Conservation (phyloP, 768 basidiomycete species). For the Cystobasidiopsis lactophilus region DNA sequence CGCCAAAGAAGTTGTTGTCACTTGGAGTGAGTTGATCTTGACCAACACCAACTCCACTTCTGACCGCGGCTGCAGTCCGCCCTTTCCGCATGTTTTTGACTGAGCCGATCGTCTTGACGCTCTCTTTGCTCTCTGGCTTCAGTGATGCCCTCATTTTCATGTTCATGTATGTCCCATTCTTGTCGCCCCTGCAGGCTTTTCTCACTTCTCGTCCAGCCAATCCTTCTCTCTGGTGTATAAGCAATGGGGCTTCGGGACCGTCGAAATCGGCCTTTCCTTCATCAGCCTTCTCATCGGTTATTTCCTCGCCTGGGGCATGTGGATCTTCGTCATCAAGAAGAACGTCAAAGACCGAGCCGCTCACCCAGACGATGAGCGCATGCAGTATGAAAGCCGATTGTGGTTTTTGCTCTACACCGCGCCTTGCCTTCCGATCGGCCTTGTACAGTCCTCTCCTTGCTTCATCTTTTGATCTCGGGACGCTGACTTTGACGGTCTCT, state of each 20-base stretch:
- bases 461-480: no score
- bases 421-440: no score
- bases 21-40: not conserved
- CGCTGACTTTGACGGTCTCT: no score
- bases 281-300: slow-evolving; percentile 22
- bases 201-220: slow-evolving; percentile 23
- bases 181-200: slow-evolving; percentile 22
- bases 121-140: slow-evolving; percentile 23
- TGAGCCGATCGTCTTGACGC: slow-evolving; percentile 22
- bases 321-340: no score
- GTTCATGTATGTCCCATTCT: slow-evolving; percentile 21
- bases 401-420: no score
- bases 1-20: not conserved
- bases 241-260: slow-evolving; percentile 20
- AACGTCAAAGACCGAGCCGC: no score
- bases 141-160: slow-evolving; percentile 23
- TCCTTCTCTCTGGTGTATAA: slow-evolving; percentile 19
- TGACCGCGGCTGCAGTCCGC: no score
- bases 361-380: no score
- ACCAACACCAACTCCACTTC: slow-evolving; percentile 10
- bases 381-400: no score
- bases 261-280: slow-evolving; percentile 19
- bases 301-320: slow-evolving; percentile 20
- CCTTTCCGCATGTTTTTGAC: slow-evolving; percentile 21
- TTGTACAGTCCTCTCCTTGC: no score